These are phyloP conservation scores for Talaromyces marneffei DNA, from an alignment of 2,329 filamentous ascomycete genomes.

Conservation along the genomic window DNA sequence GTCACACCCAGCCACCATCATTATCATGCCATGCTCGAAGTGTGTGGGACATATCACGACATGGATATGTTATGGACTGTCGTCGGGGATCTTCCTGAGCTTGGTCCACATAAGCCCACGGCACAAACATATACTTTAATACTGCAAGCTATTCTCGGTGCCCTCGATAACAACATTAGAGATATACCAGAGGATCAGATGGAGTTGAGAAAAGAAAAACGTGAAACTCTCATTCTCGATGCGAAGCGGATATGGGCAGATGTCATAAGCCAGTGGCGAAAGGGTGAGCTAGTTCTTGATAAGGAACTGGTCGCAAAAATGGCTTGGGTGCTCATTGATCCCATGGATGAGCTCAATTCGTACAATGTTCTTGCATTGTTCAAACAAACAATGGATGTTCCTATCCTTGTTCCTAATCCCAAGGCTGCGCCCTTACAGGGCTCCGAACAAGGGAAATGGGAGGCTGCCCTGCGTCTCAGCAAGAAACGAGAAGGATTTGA, in stretches of 20 bases:
- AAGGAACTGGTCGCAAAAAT: slow-evolving; percentile 75
- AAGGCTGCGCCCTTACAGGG: slow-evolving; percentile 5
- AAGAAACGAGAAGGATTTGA: not conserved
- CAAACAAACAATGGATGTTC: slow-evolving; percentile 75
- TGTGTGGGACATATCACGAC: slow-evolving; percentile 68
- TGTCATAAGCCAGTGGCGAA: slow-evolving; percentile 67
- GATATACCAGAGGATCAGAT: slow-evolving; percentile 27
- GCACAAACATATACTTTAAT: slow-evolving; percentile 74
- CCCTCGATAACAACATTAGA: slow-evolving; percentile 30
- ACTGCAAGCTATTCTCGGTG: slow-evolving; percentile 64
- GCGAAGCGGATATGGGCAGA: slow-evolving; percentile 76
- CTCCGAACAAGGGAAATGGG: slow-evolving; percentile 6
- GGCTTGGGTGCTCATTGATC: slow-evolving; percentile 68
- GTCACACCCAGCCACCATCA: slow-evolving; percentile 73
- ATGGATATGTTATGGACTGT: slow-evolving; percentile 77
- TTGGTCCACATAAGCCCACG: slow-evolving; percentile 59
- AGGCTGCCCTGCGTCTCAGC: slow-evolving; percentile 19
- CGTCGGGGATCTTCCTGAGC: slow-evolving; percentile 63
- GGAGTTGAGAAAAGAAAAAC: slow-evolving; percentile 24
- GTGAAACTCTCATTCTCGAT: slow-evolving; percentile 51
- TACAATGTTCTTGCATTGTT: slow-evolving; percentile 68
- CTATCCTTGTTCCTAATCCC: slow-evolving; percentile 34
- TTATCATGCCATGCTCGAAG: slow-evolving; percentile 78
- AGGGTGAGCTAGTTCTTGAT: slow-evolving; percentile 65
- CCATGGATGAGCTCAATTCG: slow-evolving; percentile 55